These are phyloP conservation scores for Jamesozyma lodderae DNA, from an alignment of 805 yeast species.

Conservation along the genomic window DNA sequence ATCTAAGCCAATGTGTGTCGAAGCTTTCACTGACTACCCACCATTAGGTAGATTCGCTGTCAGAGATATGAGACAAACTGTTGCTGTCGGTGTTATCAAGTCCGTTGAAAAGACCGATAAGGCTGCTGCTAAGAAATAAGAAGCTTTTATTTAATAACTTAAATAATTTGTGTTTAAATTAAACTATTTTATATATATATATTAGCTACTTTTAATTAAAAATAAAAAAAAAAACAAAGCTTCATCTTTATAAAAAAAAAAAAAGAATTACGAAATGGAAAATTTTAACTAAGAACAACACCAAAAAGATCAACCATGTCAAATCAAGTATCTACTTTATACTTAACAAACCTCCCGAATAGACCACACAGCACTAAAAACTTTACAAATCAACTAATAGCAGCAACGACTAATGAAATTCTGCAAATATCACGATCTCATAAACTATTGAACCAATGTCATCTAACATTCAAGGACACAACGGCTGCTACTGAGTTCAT, in stretches of 20 bases:
- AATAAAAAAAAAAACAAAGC: no score
- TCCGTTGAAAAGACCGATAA: conserved; percentile 78
- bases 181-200: no score
- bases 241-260: no score
- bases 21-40: conserved; percentile 89
- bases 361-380: not conserved
- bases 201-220: no score
- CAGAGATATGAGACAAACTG: conserved; percentile 99
- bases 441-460: conserved; percentile 14
- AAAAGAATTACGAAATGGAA: no score
- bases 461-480: conserved; percentile 18
- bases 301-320: not conserved
- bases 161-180: no score
- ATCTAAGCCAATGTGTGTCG: conserved; percentile 89
- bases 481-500: conserved; percentile 12
- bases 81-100: conserved; percentile 99
- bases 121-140: conserved; percentile 36
- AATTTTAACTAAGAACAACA: no score
- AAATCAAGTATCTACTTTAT: not conserved
- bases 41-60: conserved; percentile 97
- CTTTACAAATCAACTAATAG: not conserved
- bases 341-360: not conserved
- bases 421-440: conserved; percentile 13
- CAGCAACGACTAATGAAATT: conserved; percentile 6
- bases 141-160: no score